These are phyloP conservation scores for Prunus kanzakura DNA, from an alignment of 306 rosid species.

Conservation along the genomic window DNA sequence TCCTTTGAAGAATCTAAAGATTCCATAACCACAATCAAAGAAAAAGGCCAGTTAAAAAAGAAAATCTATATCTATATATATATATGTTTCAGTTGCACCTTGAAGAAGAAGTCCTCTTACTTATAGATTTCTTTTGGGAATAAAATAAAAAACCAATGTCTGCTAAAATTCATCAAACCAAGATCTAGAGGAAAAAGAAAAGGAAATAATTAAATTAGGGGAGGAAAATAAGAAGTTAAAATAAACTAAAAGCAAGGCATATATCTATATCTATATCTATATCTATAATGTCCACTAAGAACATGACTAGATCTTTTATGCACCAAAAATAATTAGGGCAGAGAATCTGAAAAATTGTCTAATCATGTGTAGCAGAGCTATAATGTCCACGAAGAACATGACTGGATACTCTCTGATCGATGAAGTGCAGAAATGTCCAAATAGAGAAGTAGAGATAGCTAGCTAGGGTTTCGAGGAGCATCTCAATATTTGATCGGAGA, in stretches of 20 bases:
- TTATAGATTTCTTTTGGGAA: not conserved
- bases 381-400: not conserved
- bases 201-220: not conserved
- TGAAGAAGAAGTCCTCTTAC: not conserved
- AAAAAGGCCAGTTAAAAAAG: no score
- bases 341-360: not conserved
- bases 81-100: not conserved
- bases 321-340: not conserved
- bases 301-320: not conserved
- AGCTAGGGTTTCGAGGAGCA: conserved; percentile 77
- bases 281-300: no score
- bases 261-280: no score
- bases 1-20: not conserved
- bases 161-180: not conserved
- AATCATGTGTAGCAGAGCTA: conserved; percentile 5
- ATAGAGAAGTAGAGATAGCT: conserved; percentile 13
- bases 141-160: not conserved
- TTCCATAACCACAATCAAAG: not conserved
- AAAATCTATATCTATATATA: not conserved
- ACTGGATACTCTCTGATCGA: not conserved
- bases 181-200: not conserved
- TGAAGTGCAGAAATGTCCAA: not conserved
- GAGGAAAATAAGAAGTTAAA: not conserved
- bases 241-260: no score
- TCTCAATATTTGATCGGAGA: conserved; percentile 33